phyloP scores from a whole-genome alignment of 192 early-diverging fungal genomes.

The Rhizophagus sp. region DNA sequence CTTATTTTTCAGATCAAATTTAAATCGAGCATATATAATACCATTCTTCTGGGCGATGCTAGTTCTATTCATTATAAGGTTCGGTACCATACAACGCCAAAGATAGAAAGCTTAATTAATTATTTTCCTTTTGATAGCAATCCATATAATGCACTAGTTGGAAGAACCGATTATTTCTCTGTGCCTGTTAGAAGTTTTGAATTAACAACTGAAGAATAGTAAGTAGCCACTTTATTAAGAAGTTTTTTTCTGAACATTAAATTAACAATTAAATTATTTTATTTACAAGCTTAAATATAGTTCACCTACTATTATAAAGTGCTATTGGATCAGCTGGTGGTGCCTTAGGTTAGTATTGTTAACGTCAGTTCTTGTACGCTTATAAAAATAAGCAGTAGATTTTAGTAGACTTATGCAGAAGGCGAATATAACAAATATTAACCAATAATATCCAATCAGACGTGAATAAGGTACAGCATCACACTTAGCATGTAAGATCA shows the following conservation, averaged over 20 bases:
- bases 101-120: neutral
- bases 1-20: neutral
- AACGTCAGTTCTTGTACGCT: too few relatives aligned
- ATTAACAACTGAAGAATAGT: neutral
- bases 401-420: too few relatives aligned
- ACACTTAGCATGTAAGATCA: too few relatives aligned
- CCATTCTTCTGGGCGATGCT: neutral
- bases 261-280: neutral
- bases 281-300: neutral
- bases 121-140: conserved; percentile 4
- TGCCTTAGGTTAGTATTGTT: neutral
- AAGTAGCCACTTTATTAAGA: neutral
- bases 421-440: too few relatives aligned
- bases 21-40: neutral
- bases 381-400: too few relatives aligned
- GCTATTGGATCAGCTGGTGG: conserved; percentile 4
- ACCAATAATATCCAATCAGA: too few relatives aligned
- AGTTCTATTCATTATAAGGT: neutral
- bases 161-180: conserved; percentile 12
- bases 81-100: neutral
- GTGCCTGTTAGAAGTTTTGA: conserved; percentile 10
- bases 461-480: too few relatives aligned
- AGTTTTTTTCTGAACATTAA: neutral
- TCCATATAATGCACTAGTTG: neutral
- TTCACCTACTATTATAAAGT: neutral